Base-by-base conservation (phyloP, 179 eudicot species). In the Gypsophila paniculata region DNA sequence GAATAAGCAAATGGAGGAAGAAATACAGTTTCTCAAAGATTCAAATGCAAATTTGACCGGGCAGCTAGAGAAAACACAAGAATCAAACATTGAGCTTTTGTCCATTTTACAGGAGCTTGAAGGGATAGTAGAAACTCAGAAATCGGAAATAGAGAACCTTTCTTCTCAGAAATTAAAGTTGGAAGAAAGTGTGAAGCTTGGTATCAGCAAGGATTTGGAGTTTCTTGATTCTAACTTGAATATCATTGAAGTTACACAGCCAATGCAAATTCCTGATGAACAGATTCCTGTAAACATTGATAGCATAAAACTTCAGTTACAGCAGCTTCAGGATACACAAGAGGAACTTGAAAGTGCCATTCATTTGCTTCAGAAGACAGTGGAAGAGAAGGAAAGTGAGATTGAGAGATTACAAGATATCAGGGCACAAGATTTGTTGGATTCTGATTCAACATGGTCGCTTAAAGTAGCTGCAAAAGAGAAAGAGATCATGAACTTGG, bases 41-140 rank as follows among this genome's bases (percentile, higher is more conserved):
- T 83, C 86, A 60, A 91, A 86, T 78, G 82, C 78, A 61, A 65
- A 74, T 71, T 77, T 91, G 82, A 77, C 86, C 68, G 76, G 79
- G 74, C 97, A 91, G 75, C 79, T 89, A 26, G 80, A 86, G 74
- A 86, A 82, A 77, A 88, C 87, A 61, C 97, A 91, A 75, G 94
- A 94, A 71, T 91, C 97, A 18, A 94, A 90, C 70, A 72, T 91
- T 60, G 96, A 94, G 79, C 96, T 94, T 72, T 81, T 91, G 68
- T 81, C 86, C 72, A 77, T 94, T 76, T 89, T 94, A 76, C 92
- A 88, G 79, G 99, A 94, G 82, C 84, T 94, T 71, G 99, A 94
- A 79, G 87, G 84, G 36, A 87, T 86, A 8, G 72, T 90, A 64
- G 99, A 94, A 76, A 74, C 82, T 44, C 99, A 94, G 83, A 91